Percentiles rank a stretch among this genome's conserved stretches.
phyloP scores from a whole-genome alignment of 1,284 basidiomycete species.

The Cutaneotrichosporon sp. region DNA sequence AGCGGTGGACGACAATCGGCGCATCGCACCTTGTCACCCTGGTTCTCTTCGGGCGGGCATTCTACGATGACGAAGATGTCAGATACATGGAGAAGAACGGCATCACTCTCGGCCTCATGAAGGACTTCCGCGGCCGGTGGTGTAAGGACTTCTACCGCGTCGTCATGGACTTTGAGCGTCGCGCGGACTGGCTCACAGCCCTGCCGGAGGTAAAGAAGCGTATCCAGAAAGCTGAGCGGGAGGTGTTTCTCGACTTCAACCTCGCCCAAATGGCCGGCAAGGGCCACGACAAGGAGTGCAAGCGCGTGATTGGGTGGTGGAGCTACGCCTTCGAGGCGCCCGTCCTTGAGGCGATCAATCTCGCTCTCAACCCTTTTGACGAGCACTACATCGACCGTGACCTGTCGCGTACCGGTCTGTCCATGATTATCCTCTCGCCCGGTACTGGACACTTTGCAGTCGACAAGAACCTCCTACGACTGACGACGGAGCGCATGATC shows the following conservation, averaged over 20 bases:
- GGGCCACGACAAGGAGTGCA: conserved; percentile 27
- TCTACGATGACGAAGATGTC: conserved; percentile 78
- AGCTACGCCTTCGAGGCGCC: conserved; percentile 79
- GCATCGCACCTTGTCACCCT: conserved; percentile 94
- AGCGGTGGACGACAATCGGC: conserved; percentile 71
- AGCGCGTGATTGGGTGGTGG: conserved; percentile 45
- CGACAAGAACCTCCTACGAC: conserved; percentile 77
- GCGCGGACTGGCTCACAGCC: conserved; percentile 79
- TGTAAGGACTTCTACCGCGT: conserved; percentile 98
- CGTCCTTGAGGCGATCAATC: conserved; percentile 87
- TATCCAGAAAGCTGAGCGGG: conserved; percentile 79
- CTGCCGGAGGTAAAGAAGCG: conserved; percentile 81
- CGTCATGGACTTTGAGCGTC: conserved; percentile 84
- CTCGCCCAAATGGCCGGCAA: conserved; percentile 46
- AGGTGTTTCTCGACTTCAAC: conserved; percentile 80
- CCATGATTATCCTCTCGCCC: conserved; percentile 81
- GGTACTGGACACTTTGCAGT: conserved; percentile 94
- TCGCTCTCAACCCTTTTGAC: conserved; percentile 88
- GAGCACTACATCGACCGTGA: conserved; percentile 95
- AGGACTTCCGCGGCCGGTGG: conserved; percentile 67
- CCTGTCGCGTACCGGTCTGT: conserved; percentile 81
- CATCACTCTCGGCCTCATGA: conserved; percentile 60
- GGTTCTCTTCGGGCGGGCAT: conserved; percentile 88
- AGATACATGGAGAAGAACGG: conserved; percentile 54
- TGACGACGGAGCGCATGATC: conserved; percentile 92